phyloP scores from a whole-genome alignment of 495 filamentous ascomycete species.

The Penicillium cataractarum region DNA sequence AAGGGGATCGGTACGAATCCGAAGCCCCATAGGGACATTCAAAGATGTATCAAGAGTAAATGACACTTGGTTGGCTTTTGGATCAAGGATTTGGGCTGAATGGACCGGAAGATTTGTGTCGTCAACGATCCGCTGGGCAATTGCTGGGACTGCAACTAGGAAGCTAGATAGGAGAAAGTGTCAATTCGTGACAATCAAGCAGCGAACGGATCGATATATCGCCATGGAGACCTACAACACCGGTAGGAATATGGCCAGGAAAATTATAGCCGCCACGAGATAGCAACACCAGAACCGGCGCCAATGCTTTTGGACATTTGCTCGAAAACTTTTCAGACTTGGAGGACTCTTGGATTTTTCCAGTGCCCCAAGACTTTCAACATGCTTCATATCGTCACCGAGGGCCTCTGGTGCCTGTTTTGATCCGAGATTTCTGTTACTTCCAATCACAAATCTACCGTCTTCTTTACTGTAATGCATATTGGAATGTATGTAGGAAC shows the following conservation, averaged over 20 bases:
- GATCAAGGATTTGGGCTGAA: conserved; percentile 36
- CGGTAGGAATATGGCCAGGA: conserved; percentile 48
- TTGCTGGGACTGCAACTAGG: conserved; percentile 41
- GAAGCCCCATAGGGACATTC: conserved; percentile 35
- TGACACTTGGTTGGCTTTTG: conserved; percentile 37
- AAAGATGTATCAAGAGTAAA: conserved; percentile 42
- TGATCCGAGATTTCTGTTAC: not conserved
- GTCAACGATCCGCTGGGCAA: conserved; percentile 47
- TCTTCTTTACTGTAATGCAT: not conserved
- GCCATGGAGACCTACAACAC: conserved; percentile 37
- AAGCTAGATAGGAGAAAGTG: conserved; percentile 11
- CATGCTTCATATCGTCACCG: not conserved
- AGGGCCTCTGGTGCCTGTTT: not conserved
- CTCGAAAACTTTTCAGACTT: not conserved
- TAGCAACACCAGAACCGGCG: conserved; percentile 50
- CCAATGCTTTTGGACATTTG: conserved; percentile 26
- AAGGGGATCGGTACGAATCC: conserved; percentile 37
- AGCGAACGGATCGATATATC: not conserved
- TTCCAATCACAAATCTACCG: not conserved
- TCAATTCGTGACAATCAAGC: not conserved
- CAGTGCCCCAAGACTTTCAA: not conserved
- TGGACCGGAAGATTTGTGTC: conserved; percentile 43
- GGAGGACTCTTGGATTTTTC: not conserved
- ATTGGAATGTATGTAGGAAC: not conserved
- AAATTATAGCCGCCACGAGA: conserved; percentile 38